Base-by-base conservation (phyloP, 108 stramenopile species). In the Stephanodiscus minutulus region DNA sequence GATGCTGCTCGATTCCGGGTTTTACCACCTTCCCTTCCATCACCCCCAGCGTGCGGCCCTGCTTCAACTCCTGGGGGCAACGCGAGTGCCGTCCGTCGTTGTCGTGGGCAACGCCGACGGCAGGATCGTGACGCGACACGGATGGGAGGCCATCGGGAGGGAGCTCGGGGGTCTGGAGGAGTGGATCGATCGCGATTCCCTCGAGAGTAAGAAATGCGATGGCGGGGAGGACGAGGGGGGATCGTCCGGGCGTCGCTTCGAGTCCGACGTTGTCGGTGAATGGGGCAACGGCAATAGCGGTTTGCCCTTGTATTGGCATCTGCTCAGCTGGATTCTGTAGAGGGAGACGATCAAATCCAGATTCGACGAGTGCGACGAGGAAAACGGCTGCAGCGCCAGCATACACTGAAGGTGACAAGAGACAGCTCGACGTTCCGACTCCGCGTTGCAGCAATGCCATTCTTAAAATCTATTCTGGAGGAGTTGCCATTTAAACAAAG, bases 61-160 rank as follows among this genome's bases (percentile, higher is more conserved):
- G 28, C 29, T 79, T 13, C 71, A 54, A 55, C 43, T 79, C 39
- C 39, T 79, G 18, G 48, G 41, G 48, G 71, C 54, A 15, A 63
- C 70, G 17, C 77, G 77, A 0, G 77, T 79, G 1, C 71, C 77
- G 25, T 72, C 77, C 7, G 17, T 72, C 24, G 63, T 79, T 1
- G 77, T 79, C 12, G 70, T 79, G 29, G 17, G 48, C 28, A 79
- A 79, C 57, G 36, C 21, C 53, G 48, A 25, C 61, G 77, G 77
- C 8, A 79, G 64, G 56, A 68, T 79, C 22, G 70, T 79, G 6
- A 79, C 77, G 56, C 65, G 36, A 20, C 72, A 60, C 41, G 77
- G 70, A 66, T 79, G 77, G 77, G 77, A 79, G 52, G 77, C 77
- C 27, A 65, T 79, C 6, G 70, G 60, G n/a, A 72, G 77, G 56